Conservation (phyloP, 345 rosid species). For the Stellera chamaejasme region DNA sequence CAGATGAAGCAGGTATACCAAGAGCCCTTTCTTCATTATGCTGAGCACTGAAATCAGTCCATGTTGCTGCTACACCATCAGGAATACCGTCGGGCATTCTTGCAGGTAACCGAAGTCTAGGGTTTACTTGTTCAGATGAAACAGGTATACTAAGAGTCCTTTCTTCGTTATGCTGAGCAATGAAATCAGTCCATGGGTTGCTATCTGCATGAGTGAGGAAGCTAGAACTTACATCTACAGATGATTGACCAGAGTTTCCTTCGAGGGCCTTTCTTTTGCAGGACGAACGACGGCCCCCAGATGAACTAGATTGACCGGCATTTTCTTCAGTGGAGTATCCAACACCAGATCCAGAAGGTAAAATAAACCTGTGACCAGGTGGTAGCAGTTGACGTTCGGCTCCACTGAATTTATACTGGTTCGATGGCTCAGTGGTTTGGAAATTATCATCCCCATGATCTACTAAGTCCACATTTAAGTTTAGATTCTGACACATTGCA, state of each 20-base stretch:
- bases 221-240: slow-evolving; percentile 42
- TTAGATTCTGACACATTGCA: slow-evolving; percentile 35
- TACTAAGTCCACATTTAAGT: slow-evolving; percentile 46
- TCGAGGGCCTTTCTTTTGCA: slow-evolving; percentile 79
- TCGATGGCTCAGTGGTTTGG: slow-evolving; percentile 34
- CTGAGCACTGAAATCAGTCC: slow-evolving; percentile 29
- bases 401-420: slow-evolving; percentile 27
- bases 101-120: slow-evolving; percentile 38
- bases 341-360: slow-evolving; percentile 34
- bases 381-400: slow-evolving; percentile 25
- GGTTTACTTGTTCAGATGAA: slow-evolving; percentile 33
- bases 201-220: slow-evolving; percentile 46
- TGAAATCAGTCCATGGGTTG: slow-evolving; percentile 36
- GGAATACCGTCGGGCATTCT: slow-evolving; percentile 35
- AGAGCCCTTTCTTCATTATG: slow-evolving; percentile 27
- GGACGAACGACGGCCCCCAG: slow-evolving; percentile 48
- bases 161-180: slow-evolving; percentile 24
- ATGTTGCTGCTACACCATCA: slow-evolving; percentile 13
- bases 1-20: slow-evolving; percentile 32
- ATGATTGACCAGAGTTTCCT: slow-evolving; percentile 54
- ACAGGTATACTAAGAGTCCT: slow-evolving; percentile 30
- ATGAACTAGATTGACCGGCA: slow-evolving; percentile 36
- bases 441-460: slow-evolving; percentile 34
- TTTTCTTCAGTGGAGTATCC: slow-evolving; percentile 29
- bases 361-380: slow-evolving; percentile 19